phyloP scores from a whole-genome alignment of 2,329 filamentous ascomycete species.

The Hymenoscyphus infarciens region DNA sequence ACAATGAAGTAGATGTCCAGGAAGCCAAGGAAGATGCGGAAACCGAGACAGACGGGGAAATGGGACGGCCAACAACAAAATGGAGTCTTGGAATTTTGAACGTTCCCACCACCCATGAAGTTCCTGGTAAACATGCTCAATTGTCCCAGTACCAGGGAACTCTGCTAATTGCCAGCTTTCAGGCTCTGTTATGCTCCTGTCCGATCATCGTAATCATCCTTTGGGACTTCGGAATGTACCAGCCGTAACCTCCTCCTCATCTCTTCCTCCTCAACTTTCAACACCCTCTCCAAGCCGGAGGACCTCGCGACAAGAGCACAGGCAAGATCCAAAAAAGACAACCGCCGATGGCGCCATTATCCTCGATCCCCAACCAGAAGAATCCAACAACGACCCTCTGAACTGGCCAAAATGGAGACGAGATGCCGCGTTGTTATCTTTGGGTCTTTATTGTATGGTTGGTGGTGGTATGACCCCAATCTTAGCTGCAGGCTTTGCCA shows the following conservation, averaged over 20 bases:
- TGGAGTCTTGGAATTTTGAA: constrained; percentile 79
- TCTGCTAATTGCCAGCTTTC: background rate
- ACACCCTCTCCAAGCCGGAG: constrained; percentile 17
- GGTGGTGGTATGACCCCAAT: constrained; percentile 91
- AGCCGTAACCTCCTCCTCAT: constrained; percentile 56
- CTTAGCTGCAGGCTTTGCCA: constrained; percentile 82
- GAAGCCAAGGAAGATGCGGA: background rate
- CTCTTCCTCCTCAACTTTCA: constrained; percentile 32
- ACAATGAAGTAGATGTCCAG: constrained; percentile 10
- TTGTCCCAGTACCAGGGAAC: background rate
- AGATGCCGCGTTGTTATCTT: constrained; percentile 72
- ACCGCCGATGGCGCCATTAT: constrained; percentile 82
- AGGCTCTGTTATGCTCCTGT: constrained; percentile 58
- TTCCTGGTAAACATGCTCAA: constrained; percentile 61
- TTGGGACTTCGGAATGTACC: constrained; percentile 56
- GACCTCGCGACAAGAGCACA: constrained; percentile 14
- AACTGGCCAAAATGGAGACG: constrained; percentile 86
- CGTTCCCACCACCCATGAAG: constrained; percentile 76
- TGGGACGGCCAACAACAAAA: constrained; percentile 34
- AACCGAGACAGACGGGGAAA: background rate
- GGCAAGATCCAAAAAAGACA: constrained; percentile 58
- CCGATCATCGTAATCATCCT: constrained; percentile 53
- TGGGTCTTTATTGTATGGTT: constrained; percentile 90
- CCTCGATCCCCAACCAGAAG: constrained; percentile 86
- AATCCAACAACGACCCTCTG: constrained; percentile 83